Conservation (phyloP, 2,329 filamentous ascomycete species). For the Penicillium sp. region DNA sequence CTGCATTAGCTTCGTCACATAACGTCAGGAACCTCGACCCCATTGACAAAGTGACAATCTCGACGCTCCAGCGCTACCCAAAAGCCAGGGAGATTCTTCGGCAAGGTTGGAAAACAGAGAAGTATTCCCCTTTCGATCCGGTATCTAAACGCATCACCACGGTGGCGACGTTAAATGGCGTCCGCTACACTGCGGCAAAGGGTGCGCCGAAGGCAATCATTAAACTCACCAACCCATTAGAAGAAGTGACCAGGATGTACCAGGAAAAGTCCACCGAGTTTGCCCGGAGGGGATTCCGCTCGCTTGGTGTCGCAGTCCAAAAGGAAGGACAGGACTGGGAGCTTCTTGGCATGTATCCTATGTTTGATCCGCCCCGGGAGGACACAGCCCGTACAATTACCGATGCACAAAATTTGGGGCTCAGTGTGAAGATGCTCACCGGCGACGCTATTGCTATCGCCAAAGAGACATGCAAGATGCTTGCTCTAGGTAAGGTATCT, state of each 20-base stretch:
- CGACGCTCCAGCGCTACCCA: conserved; percentile 73
- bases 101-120: conserved; percentile 73
- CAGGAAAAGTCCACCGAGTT: conserved; percentile 73
- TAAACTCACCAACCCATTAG: conserved; percentile 65
- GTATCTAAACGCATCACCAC: conserved; percentile 78
- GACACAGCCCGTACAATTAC: conserved; percentile 75
- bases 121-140: conserved; percentile 71
- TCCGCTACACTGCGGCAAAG: conserved; percentile 72
- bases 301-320: conserved; percentile 75
- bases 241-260: conserved; percentile 66
- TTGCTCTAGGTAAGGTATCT: conserved; percentile 62
- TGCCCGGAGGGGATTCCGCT: conserved; percentile 76
- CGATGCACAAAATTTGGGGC: conserved; percentile 73
- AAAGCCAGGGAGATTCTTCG: conserved; percentile 74
- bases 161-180: conserved; percentile 66
- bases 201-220: conserved; percentile 76
- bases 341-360: conserved; percentile 73
- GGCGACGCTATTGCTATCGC: conserved; percentile 78
- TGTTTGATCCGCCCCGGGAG: conserved; percentile 78
- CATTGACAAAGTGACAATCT: conserved; percentile 76
- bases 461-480: conserved; percentile 81
- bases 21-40: conserved; percentile 77
- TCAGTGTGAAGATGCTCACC: conserved; percentile 79
- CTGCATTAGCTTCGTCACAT: conserved; percentile 73
- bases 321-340: conserved; percentile 74